Conservation (phyloP, 106 monocot species). For the Gastrodia elata region DNA sequence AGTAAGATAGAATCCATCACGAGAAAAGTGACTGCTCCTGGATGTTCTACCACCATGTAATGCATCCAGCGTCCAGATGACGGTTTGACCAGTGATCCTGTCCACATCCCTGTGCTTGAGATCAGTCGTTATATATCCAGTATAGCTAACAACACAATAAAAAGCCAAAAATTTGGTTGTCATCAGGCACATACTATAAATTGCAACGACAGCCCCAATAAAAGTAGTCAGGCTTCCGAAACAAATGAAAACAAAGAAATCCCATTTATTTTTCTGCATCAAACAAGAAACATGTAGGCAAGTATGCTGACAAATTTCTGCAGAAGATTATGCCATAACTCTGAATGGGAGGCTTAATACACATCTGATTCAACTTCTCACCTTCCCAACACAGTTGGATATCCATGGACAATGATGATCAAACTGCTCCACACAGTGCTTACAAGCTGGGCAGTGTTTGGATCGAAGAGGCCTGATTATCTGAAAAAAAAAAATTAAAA, state of each 20-base stretch:
- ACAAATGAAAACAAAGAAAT: conserved; percentile 74
- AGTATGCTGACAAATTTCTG: neutral
- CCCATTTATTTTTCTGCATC: conserved; percentile 77
- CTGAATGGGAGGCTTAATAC: neutral
- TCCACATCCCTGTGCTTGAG: conserved; percentile 58
- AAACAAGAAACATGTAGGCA: neutral
- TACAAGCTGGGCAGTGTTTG: conserved; percentile 82
- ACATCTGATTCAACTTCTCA: conserved; percentile 18
- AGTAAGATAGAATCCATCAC: conserved; percentile 45
- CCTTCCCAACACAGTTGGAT: conserved; percentile 97
- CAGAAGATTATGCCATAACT: neutral
- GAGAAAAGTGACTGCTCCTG: conserved; percentile 62
- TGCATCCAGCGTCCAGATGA: conserved; percentile 54
- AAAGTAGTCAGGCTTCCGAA: conserved; percentile 53
- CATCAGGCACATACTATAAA: conserved; percentile 46
- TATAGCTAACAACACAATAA: conserved; percentile 4
- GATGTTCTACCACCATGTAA: conserved; percentile 43
- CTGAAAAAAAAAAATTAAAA: conserved; percentile 25
- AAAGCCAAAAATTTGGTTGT: neutral
- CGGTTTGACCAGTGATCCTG: conserved; percentile 24
- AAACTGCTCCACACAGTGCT: conserved; percentile 89
- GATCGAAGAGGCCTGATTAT: conserved; percentile 87
- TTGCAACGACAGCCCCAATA: conserved; percentile 37
- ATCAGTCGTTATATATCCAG: neutral
- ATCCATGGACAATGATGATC: conserved; percentile 96